Percentiles rank a stretch among this genome's conserved stretches.
These are phyloP conservation scores for Lunularia cruciata DNA, from an alignment of 225 moss, liverwort and hornwort species.

Conservation along the genomic window DNA sequence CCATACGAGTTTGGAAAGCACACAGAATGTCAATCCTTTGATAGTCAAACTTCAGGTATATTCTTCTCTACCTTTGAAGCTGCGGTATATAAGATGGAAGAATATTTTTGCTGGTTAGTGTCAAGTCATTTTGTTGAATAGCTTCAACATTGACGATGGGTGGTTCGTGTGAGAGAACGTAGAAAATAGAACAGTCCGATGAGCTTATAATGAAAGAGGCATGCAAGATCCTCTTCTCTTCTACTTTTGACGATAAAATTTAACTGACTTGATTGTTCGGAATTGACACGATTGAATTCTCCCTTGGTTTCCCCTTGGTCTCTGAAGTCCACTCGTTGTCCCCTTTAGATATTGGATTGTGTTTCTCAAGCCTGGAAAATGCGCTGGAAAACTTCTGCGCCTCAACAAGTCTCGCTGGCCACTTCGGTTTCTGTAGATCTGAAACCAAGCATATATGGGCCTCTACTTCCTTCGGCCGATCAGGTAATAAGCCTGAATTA, in stretches of 20 bases:
- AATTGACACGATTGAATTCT: no score
- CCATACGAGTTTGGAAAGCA: constrained; percentile 91
- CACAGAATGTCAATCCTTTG: constrained; percentile 92
- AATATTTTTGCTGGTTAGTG: no score
- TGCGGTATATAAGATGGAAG: no score
- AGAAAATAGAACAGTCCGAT: no score
- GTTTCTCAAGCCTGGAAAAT: constrained; percentile 92
- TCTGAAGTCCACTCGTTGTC: no score
- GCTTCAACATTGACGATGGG: no score
- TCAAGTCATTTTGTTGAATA: no score
- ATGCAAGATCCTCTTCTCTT: no score
- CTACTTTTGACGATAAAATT: no score
- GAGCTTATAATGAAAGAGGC: no score
- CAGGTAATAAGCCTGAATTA: constrained; percentile 61
- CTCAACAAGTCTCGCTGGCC: constrained; percentile 10
- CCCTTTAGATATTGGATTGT: constrained; percentile 88
- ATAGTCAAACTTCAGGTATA: constrained; percentile 95
- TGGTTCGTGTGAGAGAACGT: no score
- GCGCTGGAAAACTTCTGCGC: constrained; percentile 67
- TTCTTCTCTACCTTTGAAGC: not conserved
- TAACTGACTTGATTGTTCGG: no score
- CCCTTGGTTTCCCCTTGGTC: not conserved
- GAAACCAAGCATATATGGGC: constrained; percentile 56
- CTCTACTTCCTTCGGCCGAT: constrained; percentile 56
- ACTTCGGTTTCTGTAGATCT: constrained; percentile 11